phyloP scores from a whole-genome alignment of 2,329 filamentous ascomycete species.

The Fusarium sp. region DNA sequence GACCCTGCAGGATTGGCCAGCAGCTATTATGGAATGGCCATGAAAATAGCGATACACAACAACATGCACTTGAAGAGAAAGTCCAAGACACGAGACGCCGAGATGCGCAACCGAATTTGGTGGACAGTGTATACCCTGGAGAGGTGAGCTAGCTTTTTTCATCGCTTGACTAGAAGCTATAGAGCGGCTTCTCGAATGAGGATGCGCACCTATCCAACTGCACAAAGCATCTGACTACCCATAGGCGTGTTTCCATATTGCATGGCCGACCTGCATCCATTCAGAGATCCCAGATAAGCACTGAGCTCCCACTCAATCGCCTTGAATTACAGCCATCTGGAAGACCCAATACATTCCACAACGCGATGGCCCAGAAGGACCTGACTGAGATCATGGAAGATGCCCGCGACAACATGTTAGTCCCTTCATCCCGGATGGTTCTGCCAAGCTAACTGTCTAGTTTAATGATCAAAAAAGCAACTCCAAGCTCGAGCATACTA shows the following conservation, averaged over 20 bases:
- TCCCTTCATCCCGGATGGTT: not conserved
- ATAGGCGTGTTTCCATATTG: constrained; percentile 23
- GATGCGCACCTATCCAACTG: too few species aligned
- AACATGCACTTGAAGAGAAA: constrained; percentile 15
- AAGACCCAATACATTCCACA: constrained; percentile 13
- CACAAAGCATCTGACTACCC: too few species aligned
- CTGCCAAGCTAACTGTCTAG: constrained; percentile 8
- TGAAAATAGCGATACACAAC: constrained; percentile 22
- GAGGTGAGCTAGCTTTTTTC: constrained; percentile 24
- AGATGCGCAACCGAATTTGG: constrained; percentile 23
- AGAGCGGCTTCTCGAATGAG: too few species aligned
- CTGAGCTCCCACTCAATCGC: not conserved
- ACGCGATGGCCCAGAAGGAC: constrained; percentile 6
- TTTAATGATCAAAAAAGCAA: constrained; percentile 4
- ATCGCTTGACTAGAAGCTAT: too few species aligned
- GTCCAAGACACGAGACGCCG: not conserved
- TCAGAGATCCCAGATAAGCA: constrained; percentile 4
- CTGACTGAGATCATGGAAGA: constrained; percentile 30
- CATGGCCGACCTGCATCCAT: constrained; percentile 25
- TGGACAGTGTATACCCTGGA: constrained; percentile 29
- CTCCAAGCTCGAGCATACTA: not conserved
- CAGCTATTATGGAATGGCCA: constrained; percentile 24
- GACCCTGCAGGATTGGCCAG: constrained; percentile 22
- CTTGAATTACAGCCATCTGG: constrained; percentile 1
- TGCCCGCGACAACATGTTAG: constrained; percentile 23